Conservation (phyloP, 371 early-diverging fungal genomes). For the Mortierella sp. region DNA sequence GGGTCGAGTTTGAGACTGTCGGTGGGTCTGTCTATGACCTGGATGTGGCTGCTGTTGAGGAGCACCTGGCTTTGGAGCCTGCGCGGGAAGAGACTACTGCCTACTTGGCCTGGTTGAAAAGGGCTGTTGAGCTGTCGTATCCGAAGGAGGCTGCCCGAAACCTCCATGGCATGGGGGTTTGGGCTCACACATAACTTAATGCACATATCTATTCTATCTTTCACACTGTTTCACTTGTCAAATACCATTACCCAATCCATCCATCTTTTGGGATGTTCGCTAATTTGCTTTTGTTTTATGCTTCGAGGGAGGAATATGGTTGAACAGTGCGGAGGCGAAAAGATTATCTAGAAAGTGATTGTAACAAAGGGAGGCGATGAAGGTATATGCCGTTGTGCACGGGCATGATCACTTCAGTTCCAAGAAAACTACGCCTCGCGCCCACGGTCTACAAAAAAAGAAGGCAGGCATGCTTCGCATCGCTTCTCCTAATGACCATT, state of each 20-base stretch:
- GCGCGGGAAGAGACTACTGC: slow-evolving; percentile 12
- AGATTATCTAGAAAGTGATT: too few species aligned
- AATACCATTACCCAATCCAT: not conserved
- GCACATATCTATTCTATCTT: not conserved
- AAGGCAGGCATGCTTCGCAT: too few species aligned
- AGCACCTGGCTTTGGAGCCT: slow-evolving; percentile 19
- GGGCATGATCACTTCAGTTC: too few species aligned
- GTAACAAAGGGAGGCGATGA: too few species aligned
- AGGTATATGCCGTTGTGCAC: too few species aligned
- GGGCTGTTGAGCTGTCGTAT: slow-evolving; percentile 19
- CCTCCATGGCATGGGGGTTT: slow-evolving; percentile 4
- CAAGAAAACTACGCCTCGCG: too few species aligned
- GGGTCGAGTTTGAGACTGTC: not conserved
- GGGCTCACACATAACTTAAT: slow-evolving; percentile 1
- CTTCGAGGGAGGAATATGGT: too few species aligned
- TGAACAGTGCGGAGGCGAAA: too few species aligned
- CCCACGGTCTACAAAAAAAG: too few species aligned
- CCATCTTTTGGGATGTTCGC: too few species aligned
- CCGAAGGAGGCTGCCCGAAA: slow-evolving; percentile 25
- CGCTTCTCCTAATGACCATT: too few species aligned
- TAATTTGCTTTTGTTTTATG: not conserved
- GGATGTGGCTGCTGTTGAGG: slow-evolving; percentile 9
- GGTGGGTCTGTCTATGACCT: not conserved
- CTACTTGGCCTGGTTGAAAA: slow-evolving; percentile 35
- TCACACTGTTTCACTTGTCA: not conserved